These are phyloP conservation scores for Chlamydomonas applanata DNA, from an alignment of 139 green algal species.

Conservation along the genomic window DNA sequence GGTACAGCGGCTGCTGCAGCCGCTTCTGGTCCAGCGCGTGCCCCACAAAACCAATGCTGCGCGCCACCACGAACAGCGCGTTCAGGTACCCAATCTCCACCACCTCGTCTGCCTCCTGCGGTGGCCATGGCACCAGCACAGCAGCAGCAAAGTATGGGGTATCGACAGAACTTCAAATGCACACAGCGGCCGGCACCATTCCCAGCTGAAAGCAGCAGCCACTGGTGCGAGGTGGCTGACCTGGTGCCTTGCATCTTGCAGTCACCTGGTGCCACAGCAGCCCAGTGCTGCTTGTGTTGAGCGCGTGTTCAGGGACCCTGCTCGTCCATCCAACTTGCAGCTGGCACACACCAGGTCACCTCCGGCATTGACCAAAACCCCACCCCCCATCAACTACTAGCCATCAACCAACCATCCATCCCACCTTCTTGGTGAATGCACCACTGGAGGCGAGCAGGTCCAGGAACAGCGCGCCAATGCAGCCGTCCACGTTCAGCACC, in stretches of 20 bases:
- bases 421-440: conserved; percentile 56
- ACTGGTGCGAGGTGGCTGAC: no score
- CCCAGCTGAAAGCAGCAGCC: no score
- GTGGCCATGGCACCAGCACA: not conserved
- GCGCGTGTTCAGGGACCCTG: no score
- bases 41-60: conserved; percentile 91
- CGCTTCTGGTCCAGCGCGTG: conserved; percentile 94
- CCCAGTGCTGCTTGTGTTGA: no score
- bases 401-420: no score
- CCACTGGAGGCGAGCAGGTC: conserved; percentile 78
- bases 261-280: no score
- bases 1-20: conserved; percentile 88
- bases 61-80: conserved; percentile 90
- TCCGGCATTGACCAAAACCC: no score
- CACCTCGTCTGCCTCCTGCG: conserved; percentile 61
- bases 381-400: no score
- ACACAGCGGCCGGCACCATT: not conserved
- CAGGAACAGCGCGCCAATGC: conserved; percentile 92
- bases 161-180: not conserved
- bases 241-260: no score
- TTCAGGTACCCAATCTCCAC: conserved; percentile 92
- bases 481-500: conserved; percentile 88
- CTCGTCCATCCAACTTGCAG: no score
- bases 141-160: not conserved
- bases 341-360: no score